phyloP scores from a whole-genome alignment of 805 yeast genomes.

The Cyberlindnera veronae region DNA sequence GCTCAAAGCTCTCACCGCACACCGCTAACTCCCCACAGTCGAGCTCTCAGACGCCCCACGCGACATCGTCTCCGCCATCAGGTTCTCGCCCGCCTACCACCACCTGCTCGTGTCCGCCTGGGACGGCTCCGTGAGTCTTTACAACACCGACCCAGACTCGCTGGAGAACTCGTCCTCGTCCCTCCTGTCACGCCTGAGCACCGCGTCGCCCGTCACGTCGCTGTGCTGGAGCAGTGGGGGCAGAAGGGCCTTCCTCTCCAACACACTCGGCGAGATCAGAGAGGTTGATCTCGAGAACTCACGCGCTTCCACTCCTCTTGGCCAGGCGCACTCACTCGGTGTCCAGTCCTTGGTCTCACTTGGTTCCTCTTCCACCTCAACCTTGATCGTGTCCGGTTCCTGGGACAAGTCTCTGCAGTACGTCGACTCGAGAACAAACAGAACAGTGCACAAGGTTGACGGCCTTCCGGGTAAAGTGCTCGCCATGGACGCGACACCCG shows the following conservation, averaged over 20 bases:
- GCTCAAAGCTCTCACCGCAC: background rate
- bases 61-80: conserved; percentile 42
- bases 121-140: conserved; percentile 50
- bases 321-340: conserved; percentile 37
- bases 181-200: conserved; percentile 25
- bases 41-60: conserved; percentile 27
- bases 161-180: conserved; percentile 25
- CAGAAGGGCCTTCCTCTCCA: conserved; percentile 41
- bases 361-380: conserved; percentile 12
- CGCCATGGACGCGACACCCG: conserved; percentile 53
- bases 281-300: conserved; percentile 49
- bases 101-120: conserved; percentile 52
- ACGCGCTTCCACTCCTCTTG: conserved; percentile 26
- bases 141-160: conserved; percentile 31
- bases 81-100: conserved; percentile 34
- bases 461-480: conserved; percentile 50
- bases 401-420: conserved; percentile 43
- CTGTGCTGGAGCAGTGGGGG: conserved; percentile 22
- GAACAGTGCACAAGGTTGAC: conserved; percentile 11
- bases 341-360: conserved; percentile 31
- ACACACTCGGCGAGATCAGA: conserved; percentile 51
- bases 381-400: conserved; percentile 49
- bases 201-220: conserved; percentile 19
- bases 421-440: conserved; percentile 8
- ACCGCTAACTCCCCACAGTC: conserved; percentile 21